Evolutionary conservation across 2,329 filamentous ascomycete species (phyloP), one percentile per base, ranked within the genome.

Genomic region (Fusarium sp.): DNA sequence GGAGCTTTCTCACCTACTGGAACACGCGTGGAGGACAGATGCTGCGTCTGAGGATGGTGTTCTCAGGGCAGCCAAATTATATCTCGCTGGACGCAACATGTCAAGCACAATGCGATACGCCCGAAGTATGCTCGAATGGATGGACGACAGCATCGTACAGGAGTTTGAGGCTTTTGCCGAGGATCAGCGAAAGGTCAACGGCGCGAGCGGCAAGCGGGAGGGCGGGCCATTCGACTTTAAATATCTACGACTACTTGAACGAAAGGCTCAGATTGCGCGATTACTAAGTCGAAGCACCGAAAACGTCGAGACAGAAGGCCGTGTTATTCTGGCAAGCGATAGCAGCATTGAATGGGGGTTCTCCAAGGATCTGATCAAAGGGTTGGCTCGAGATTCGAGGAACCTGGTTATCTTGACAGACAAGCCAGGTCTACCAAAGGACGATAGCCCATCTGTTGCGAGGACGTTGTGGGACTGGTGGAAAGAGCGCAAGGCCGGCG

Each of bases 101-200:
- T 89, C 91, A 54, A 93, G 92, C 61, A 96, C 93, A 0, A 91
- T 98, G 82, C 85, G 92, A 48, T 92, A 97, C 66, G 91, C 94
- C 23, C 85, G 93, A 65, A 97, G 94, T 74, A 96, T 99, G 91
- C 81, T 99, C 29, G 95, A 99, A 72, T 99, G 95, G 95, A 98
- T 99, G 93, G 93, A 98, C 72, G 93, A 97, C 71, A 89, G 88
- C 54, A 96, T 99, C 56, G 90, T 96, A 37, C 88, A 93, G 50
- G 94, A 98, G 69, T 96, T 97, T 60, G 93, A 97, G 73, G 87
- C 89, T 13, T 82, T 88, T 43, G 84, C 82, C 2, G 84, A 86
- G 61, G 79, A 76, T 4, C 78, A 81, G 61, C 72, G 77, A 4
- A 81, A 78, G 57, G 76, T 79, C 8, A 79, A 80, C 10, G 76